These are phyloP conservation scores for Albophoma yamanashiensis DNA, from an alignment of 2,329 filamentous ascomycete species.

Conservation along the genomic window DNA sequence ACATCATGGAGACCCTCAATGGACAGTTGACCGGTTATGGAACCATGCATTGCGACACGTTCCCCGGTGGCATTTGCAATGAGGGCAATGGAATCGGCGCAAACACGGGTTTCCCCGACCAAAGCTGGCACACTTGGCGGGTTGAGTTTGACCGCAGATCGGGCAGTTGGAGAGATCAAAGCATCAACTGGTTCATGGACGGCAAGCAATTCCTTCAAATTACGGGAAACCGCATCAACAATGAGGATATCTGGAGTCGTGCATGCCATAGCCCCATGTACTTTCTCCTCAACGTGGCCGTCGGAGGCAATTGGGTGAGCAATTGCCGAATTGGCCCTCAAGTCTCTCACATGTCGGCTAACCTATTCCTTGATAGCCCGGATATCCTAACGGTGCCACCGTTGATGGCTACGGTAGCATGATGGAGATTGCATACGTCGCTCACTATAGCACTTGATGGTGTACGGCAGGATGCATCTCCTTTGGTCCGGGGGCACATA, in stretches of 20 bases:
- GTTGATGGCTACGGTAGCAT: slow-evolving; percentile 32
- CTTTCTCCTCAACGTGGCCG: slow-evolving; percentile 43
- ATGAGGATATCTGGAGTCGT: slow-evolving; percentile 35
- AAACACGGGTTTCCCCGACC: slow-evolving; percentile 23
- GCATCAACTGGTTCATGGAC: slow-evolving; percentile 40
- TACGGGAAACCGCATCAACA: slow-evolving; percentile 31
- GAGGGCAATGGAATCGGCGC: slow-evolving; percentile 34
- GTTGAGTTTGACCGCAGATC: slow-evolving; percentile 38
- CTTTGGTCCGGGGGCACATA: background rate
- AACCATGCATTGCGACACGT: slow-evolving; percentile 39
- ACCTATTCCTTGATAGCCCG: slow-evolving; percentile 26
- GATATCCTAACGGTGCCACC: slow-evolving; percentile 35
- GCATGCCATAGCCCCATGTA: slow-evolving; percentile 40
- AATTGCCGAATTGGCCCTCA: background rate
- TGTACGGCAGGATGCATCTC: background rate
- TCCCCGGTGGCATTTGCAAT: slow-evolving; percentile 36
- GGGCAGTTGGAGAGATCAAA: slow-evolving; percentile 33
- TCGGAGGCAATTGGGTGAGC: slow-evolving; percentile 43
- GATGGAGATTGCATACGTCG: slow-evolving; percentile 43
- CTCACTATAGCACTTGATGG: slow-evolving; percentile 20
- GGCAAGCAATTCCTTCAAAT: slow-evolving; percentile 31
- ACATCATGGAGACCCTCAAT: slow-evolving; percentile 47
- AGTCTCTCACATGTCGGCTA: background rate
- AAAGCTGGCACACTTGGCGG: slow-evolving; percentile 37
- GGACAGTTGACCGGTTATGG: slow-evolving; percentile 34